Conservation (phyloP, 345 rosid genomes). For the Syzygium aromaticum region DNA sequence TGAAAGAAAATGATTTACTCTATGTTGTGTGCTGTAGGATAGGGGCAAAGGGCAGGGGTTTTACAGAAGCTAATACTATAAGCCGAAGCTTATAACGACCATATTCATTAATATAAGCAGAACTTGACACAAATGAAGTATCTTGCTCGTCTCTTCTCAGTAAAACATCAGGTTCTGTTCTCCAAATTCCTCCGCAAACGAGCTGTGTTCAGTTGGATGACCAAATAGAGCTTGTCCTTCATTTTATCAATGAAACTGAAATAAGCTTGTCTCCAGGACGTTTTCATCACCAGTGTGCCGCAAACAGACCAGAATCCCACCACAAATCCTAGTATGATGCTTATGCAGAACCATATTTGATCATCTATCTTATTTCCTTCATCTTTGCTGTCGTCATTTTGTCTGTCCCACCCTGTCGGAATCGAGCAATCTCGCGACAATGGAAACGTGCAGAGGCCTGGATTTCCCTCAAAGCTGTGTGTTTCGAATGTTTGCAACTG, state of each 20-base stretch:
- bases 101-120: background rate
- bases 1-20: background rate
- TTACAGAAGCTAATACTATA: background rate
- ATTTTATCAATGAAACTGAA: conserved; percentile 8
- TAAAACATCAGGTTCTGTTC: background rate
- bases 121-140: background rate
- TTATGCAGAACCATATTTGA: conserved; percentile 3
- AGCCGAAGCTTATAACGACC: background rate
- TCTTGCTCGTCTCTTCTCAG: background rate
- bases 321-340: conserved; percentile 15
- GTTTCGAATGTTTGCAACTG: conserved; percentile 9
- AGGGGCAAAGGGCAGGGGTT: background rate
- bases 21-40: background rate
- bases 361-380: background rate
- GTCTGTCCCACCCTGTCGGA: background rate
- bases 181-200: background rate
- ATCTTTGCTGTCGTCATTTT: background rate
- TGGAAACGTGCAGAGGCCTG: conserved; percentile 12
- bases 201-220: background rate
- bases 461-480: conserved; percentile 7
- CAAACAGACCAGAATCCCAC: conserved; percentile 14
- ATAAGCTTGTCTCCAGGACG: conserved; percentile 14
- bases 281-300: conserved; percentile 1
- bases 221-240: background rate
- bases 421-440: conserved; percentile 2